Base-by-base conservation (phyloP, 1,139 yeast genomes). In the Pichia sp. region DNA sequence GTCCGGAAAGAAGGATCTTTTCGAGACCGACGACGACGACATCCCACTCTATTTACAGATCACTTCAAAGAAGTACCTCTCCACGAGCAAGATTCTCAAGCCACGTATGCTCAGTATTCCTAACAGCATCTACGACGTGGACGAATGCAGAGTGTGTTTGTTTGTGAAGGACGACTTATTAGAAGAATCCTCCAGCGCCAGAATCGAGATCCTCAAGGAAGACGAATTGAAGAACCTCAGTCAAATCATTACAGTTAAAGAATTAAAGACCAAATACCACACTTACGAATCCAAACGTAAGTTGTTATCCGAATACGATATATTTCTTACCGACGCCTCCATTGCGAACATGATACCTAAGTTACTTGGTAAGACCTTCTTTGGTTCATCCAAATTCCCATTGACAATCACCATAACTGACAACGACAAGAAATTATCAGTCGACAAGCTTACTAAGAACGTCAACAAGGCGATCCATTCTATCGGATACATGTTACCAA, bases 261-360 rank as follows among this genome's bases (percentile, higher is more conserved):
- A 82, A 45, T 67, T 85, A 51, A 84, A 84, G 62, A 80, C 83
- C 18, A 83, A 79, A 48, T 85, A 77, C 68, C 83, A 83, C 64
- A 75, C 82, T 35, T 85, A 68, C 56, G 93, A 85, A 65, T 77
- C 83, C 57, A 81, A 85, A 66, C 81, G 91, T 69, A 81, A 81
- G 54, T 74, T 85, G 51, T 66, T 73, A 46, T 61, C 70, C 11
- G 78, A 76, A 45, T 83, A 74, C 60, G 96, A 91, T 60, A 58
- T 90, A 52, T 88, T 93, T 65, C 66, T 93, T 44, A 83, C 88
- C 42, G 98, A 93, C 67, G 96, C 90, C 57, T 83, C 85, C 35
- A 74, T 91, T 42, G 73, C 89, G 48, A 82, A 90, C 44, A 73
- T 87, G 53, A 75, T 91, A 70, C 99, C 99, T 46, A 81, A 83